Conservation (phyloP, 352 stramenopile genomes). For the Phytophthora pinifolia region DNA sequence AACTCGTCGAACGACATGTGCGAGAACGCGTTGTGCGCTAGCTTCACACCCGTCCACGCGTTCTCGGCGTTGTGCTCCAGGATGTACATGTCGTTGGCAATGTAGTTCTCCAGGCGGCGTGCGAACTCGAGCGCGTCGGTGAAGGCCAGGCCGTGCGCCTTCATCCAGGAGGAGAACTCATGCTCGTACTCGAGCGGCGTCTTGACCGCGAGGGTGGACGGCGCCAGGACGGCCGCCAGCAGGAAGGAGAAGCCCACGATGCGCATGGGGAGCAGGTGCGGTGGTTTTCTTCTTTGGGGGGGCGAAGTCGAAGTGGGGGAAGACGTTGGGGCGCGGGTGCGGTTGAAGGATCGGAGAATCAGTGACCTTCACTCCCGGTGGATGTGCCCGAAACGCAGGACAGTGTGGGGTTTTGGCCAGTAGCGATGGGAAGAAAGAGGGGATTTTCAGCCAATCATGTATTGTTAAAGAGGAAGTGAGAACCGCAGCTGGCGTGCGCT, state of each 20-base stretch:
- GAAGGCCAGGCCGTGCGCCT: slow-evolving; percentile 48
- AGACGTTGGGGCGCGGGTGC: background rate
- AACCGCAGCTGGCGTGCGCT: background rate
- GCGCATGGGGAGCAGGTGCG: slow-evolving; percentile 21
- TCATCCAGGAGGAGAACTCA: slow-evolving; percentile 75
- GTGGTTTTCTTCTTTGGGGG: slow-evolving; percentile 16
- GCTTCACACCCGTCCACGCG: slow-evolving; percentile 69
- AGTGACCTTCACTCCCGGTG: slow-evolving; percentile 12
- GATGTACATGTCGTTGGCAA: slow-evolving; percentile 88
- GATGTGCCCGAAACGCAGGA: slow-evolving; percentile 25
- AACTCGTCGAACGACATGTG: slow-evolving; percentile 97
- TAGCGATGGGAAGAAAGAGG: background rate
- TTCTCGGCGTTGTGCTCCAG: slow-evolving; percentile 81
- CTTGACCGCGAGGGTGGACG: slow-evolving; percentile 41
- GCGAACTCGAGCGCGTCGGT: slow-evolving; percentile 70
- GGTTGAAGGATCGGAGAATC: slow-evolving; percentile 33
- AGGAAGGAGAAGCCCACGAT: slow-evolving; percentile 19
- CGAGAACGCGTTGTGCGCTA: slow-evolving; percentile 61
- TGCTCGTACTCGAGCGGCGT: slow-evolving; percentile 68
- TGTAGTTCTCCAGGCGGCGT: slow-evolving; percentile 73
- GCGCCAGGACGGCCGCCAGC: slow-evolving; percentile 26
- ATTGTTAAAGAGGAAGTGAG: background rate
- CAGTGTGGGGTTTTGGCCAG: slow-evolving; percentile 2
- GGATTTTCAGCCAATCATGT: slow-evolving; percentile 11
- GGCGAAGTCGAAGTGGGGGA: slow-evolving; percentile 27